phyloP scores from a whole-genome alignment of 352 stramenopile species.

The Phytophthora colocasiae region DNA sequence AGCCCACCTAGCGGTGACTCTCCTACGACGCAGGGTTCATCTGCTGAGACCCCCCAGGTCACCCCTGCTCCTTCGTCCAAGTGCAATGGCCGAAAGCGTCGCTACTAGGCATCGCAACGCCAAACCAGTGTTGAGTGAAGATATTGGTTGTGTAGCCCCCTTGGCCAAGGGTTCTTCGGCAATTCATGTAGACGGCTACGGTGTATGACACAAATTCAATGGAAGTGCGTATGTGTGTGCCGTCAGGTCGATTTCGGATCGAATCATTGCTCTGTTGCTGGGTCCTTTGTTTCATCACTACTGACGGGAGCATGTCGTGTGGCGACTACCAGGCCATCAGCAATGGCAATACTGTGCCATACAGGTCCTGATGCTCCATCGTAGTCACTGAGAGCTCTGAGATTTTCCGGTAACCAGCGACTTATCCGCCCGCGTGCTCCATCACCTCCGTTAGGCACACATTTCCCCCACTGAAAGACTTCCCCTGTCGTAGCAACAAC shows the following conservation, averaged over 20 bases:
- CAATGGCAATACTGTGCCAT: slow-evolving; percentile 57
- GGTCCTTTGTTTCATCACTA: background rate
- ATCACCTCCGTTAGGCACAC: slow-evolving; percentile 34
- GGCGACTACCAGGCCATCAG: slow-evolving; percentile 54
- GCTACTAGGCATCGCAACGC: slow-evolving; percentile 22
- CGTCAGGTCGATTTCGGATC: background rate
- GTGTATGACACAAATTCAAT: slow-evolving; percentile 36
- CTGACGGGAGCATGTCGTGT: slow-evolving; percentile 18
- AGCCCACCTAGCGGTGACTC: slow-evolving; percentile 14
- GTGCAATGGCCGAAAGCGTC: slow-evolving; percentile 33
- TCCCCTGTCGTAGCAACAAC: slow-evolving; percentile 31
- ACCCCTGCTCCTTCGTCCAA: slow-evolving; percentile 34
- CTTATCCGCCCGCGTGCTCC: slow-evolving; percentile 45
- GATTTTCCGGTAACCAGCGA: slow-evolving; percentile 32
- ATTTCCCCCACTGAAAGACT: slow-evolving; percentile 52
- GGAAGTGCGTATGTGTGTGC: slow-evolving; percentile 27
- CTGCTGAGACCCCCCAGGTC: slow-evolving; percentile 25
- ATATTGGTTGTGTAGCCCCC: slow-evolving; percentile 17
- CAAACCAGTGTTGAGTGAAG: slow-evolving; percentile 26
- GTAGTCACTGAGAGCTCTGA: slow-evolving; percentile 18
- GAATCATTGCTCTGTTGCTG: slow-evolving; percentile 4
- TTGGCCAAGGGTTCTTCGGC: background rate
- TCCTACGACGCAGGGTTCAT: slow-evolving; percentile 16
- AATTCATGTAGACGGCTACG: slow-evolving; percentile 18
- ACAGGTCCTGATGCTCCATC: slow-evolving; percentile 2